A percentile compares a stretch with the other conserved stretches of the same genome.
phyloP scores from a whole-genome alignment of 2,329 filamentous ascomycete species.

The Chlorencoelia australis region DNA sequence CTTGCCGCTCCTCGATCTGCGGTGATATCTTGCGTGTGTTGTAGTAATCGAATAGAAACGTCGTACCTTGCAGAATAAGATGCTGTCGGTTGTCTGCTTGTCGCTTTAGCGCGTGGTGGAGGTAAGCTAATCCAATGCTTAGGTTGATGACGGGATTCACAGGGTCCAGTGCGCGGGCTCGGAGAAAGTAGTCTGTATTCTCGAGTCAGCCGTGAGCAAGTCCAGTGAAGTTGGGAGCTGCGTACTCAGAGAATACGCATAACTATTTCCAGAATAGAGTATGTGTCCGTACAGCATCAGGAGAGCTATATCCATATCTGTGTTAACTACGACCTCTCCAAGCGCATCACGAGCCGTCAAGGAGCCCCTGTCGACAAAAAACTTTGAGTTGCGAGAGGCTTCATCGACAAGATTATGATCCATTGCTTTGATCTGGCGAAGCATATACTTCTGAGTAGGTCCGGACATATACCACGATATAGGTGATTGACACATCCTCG shows the following conservation, averaged over 20 bases:
- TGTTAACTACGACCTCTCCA: slow-evolving; percentile 23
- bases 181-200: slow-evolving; percentile 69
- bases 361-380: slow-evolving; percentile 33
- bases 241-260: slow-evolving; percentile 68
- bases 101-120: slow-evolving; percentile 82
- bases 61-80: slow-evolving; percentile 72
- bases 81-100: slow-evolving; percentile 87
- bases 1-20: slow-evolving; percentile 44
- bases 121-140: slow-evolving; percentile 71
- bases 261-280: slow-evolving; percentile 72
- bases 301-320: slow-evolving; percentile 61
- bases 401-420: slow-evolving; percentile 56
- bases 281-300: slow-evolving; percentile 88
- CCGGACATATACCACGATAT: slow-evolving; percentile 69
- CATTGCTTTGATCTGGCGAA: slow-evolving; percentile 84
- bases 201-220: not conserved
- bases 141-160: slow-evolving; percentile 71
- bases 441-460: slow-evolving; percentile 79
- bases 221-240: not conserved
- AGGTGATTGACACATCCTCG: slow-evolving; percentile 63
- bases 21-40: slow-evolving; percentile 38
- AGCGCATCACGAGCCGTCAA: slow-evolving; percentile 29
- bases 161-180: slow-evolving; percentile 64
- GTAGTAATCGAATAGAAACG: slow-evolving; percentile 70
- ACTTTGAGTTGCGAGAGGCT: slow-evolving; percentile 36